Percentiles rank a stretch among this genome's conserved stretches.
Evolutionary conservation across 192 early-diverging fungal genomes (phyloP).

Genomic region (Entomortierella parvispora): DNA sequence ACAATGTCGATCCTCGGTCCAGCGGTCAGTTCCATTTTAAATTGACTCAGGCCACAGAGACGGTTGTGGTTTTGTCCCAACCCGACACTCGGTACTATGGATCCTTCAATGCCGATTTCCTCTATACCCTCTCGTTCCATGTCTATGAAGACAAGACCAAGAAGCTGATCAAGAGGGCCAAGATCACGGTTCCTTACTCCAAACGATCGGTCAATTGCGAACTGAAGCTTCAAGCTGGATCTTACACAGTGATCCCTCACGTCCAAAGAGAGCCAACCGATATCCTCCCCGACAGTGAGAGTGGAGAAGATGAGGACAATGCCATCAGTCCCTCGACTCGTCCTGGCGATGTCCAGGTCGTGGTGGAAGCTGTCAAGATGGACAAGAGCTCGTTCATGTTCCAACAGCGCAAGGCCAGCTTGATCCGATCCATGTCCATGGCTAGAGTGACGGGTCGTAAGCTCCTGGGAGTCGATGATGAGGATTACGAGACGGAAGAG

Average conservation of each 20-base stretch:
- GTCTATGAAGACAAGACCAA: slow-evolving; percentile 22
- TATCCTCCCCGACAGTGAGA: slow-evolving; percentile 2
- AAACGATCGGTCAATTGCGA: slow-evolving; percentile 48
- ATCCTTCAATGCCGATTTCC: slow-evolving; percentile 33
- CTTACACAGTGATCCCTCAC: slow-evolving; percentile 44
- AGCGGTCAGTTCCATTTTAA: slow-evolving; percentile 37
- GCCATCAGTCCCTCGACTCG: slow-evolving; percentile 28
- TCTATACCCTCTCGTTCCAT: slow-evolving; percentile 40
- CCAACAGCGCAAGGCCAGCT: slow-evolving; percentile 37
- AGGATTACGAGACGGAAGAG: slow-evolving; percentile 34
- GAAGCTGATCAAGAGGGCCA: slow-evolving; percentile 34
- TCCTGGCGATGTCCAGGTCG: slow-evolving; percentile 25
- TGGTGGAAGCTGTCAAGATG: slow-evolving; percentile 46
- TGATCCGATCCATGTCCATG: slow-evolving; percentile 36
- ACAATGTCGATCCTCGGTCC: slow-evolving; percentile 50
- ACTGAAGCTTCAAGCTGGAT: slow-evolving; percentile 32
- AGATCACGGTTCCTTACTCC: slow-evolving; percentile 40
- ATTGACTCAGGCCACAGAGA: slow-evolving; percentile 12
- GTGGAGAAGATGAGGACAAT: slow-evolving; percentile 12
- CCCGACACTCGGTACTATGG: slow-evolving; percentile 50
- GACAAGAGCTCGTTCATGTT: slow-evolving; percentile 49
- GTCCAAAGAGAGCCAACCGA: slow-evolving; percentile 40
- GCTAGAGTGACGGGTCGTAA: slow-evolving; percentile 33
- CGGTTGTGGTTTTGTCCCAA: slow-evolving; percentile 45
- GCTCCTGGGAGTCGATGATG: slow-evolving; percentile 46